These are phyloP conservation scores for Lentinula boryana DNA, from an alignment of 768 basidiomycete species.

Conservation along the genomic window DNA sequence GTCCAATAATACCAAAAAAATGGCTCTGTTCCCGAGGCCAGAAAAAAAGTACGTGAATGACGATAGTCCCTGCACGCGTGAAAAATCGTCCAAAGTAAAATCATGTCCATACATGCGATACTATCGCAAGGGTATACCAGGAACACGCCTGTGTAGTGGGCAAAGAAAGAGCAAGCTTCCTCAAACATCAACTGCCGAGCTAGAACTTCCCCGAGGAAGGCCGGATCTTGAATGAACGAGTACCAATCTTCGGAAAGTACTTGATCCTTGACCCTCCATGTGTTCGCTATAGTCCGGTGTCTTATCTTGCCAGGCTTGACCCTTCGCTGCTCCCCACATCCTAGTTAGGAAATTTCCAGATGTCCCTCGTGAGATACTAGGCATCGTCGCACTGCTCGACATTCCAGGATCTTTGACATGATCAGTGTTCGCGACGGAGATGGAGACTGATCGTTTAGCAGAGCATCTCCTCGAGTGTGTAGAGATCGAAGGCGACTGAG, in stretches of 20 bases:
- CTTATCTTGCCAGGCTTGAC: conserved; percentile 20
- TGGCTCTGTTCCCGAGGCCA: neutral
- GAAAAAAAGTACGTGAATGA: neutral
- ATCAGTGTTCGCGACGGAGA: conserved; percentile 4
- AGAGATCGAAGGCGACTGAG: conserved; percentile 19
- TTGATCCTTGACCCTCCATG: conserved; percentile 12
- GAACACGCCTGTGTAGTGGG: neutral
- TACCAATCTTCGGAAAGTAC: conserved; percentile 24
- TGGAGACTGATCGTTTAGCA: conserved; percentile 21
- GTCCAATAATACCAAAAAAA: neutral
- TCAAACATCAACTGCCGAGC: conserved; percentile 1
- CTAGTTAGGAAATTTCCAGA: conserved; percentile 58
- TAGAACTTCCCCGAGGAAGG: neutral
- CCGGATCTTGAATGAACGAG: conserved; percentile 20
- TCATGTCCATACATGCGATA: neutral
- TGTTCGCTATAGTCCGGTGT: conserved; percentile 10
- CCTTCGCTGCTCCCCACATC: conserved; percentile 66
- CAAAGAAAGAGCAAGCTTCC: neutral
- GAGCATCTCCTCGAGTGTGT: conserved; percentile 8
- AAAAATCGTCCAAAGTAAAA: neutral
- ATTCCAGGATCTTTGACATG: conserved; percentile 6
- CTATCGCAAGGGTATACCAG: neutral
- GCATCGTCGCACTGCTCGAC: conserved; percentile 33
- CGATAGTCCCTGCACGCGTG: neutral
- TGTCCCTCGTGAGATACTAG: conserved; percentile 23